phyloP scores from a whole-genome alignment of 306 rosid species.

The Sphenostylis stenocarpa region DNA sequence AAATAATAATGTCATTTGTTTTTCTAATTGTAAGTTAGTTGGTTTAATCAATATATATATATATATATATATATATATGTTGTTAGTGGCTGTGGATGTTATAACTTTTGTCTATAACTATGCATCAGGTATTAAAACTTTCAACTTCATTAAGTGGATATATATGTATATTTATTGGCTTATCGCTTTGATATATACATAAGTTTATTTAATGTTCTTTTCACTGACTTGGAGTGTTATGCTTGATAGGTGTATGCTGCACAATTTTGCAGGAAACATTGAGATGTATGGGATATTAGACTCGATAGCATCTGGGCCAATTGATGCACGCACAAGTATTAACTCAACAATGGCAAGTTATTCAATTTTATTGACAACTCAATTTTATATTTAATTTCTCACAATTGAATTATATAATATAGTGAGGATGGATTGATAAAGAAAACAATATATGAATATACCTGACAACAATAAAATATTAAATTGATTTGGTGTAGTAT shows the following conservation, averaged over 20 bases:
- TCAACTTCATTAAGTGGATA: background rate
- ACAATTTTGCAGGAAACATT: conserved; percentile 86
- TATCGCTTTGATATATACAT: background rate
- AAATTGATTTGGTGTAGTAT: background rate
- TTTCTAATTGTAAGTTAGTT: background rate
- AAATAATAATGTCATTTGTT: conserved; percentile 2
- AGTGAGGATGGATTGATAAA: background rate
- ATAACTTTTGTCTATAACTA: background rate
- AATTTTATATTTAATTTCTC: conserved; percentile 26
- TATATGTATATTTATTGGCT: background rate
- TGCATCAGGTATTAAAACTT: background rate
- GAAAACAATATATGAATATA: background rate
- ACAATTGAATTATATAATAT: background rate
- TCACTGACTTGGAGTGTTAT: conserved; percentile 25
- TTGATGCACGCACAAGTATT: conserved; percentile 72
- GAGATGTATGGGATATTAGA: conserved; percentile 89
- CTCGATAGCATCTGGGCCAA: conserved; percentile 79
- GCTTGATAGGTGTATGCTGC: conserved; percentile 88
- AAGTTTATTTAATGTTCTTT: conserved; percentile 17
- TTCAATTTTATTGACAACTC: conserved; percentile 11
- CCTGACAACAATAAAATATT: background rate
- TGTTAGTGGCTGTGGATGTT: background rate
- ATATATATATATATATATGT: no score
- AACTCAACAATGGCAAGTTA: conserved; percentile 82
- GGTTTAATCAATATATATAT: no score